Evolutionary conservation across 768 basidiomycete species (phyloP), one percentile per base, ranked within the genome.

Genomic region (Boletus reticuloceps): DNA sequence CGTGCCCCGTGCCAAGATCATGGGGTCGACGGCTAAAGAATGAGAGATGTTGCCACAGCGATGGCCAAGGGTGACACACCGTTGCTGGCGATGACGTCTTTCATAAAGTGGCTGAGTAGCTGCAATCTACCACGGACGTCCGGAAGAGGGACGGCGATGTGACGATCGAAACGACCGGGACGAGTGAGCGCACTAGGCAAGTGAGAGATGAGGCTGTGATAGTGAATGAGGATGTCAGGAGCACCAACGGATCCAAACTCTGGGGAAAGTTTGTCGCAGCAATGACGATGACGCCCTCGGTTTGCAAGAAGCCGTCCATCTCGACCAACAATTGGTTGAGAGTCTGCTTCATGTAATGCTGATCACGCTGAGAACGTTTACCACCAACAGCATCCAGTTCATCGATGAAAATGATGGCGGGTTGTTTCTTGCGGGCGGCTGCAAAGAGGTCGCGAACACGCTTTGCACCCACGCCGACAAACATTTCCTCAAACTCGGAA

Each of bases 221-320:
- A 48, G 10, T 37, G 27, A 40, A 48, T 39, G 40, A 58, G 20
- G 20, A 56, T 13, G 50, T 40, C 31, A 53, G 31, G 40, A 45
- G 22, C 44, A 78, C 86, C 68, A 58, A 92, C 91, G 84, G 86
- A 69, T 99, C 97, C 58, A 99, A 77, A 50, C 88, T 88, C 66
- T 98, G 85, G 1, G 96, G 96, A 72, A 98, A 97, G 72, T 99
- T 99, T 49, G 97, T 99, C n/a, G 89, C 92, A 32, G 91, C 95
- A 54, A 98, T 92, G 58, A 98, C 90, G 55, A 98, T 94, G 60
- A 99, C 84, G 27, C 94, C 96, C 71, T 98, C 94, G 29, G 80
- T 84, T 69, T 94, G 91, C 68, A 88, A 78, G 77, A 99, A 99
- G 3, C 97, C 97, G 65, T 99, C 97, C 82, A 98, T 88, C 71